These are phyloP conservation scores for Eucalyptus brandiana DNA, from an alignment of 345 rosid species.

Conservation along the genomic window DNA sequence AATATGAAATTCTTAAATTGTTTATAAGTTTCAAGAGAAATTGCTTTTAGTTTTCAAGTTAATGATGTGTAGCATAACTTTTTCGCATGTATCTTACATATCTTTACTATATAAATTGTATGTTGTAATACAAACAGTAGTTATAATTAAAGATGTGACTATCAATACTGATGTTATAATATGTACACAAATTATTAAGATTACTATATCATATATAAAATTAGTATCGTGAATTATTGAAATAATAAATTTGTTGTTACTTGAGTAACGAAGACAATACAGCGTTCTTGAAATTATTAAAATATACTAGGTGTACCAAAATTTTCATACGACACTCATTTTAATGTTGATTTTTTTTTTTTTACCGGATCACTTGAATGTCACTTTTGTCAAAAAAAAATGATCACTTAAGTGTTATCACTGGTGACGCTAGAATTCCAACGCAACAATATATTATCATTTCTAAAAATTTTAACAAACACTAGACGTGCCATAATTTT, in stretches of 20 bases:
- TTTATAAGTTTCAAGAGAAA: background rate
- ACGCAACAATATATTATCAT: background rate
- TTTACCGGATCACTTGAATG: background rate
- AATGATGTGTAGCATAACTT: background rate
- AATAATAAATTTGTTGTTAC: background rate
- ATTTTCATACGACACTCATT: background rate
- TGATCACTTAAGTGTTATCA: background rate
- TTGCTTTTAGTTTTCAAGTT: background rate
- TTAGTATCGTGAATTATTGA: too few relatives aligned
- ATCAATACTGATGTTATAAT: background rate
- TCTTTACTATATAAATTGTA: background rate
- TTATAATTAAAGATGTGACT: too few relatives aligned
- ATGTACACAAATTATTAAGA: background rate
- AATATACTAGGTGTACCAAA: background rate
- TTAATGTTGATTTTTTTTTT: background rate
- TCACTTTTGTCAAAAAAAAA: too few relatives aligned
- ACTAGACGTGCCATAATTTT: background rate
- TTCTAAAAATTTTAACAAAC: too few relatives aligned
- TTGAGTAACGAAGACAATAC: background rate
- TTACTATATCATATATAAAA: background rate
- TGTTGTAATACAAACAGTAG: background rate
- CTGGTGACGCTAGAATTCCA: accelerated
- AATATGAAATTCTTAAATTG: background rate
- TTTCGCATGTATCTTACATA: background rate
- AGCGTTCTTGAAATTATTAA: background rate